Percentiles rank a stretch among this genome's conserved stretches.
These are phyloP conservation scores for Saturnispora besseyi DNA, from an alignment of 805 yeast species.

Conservation along the genomic window DNA sequence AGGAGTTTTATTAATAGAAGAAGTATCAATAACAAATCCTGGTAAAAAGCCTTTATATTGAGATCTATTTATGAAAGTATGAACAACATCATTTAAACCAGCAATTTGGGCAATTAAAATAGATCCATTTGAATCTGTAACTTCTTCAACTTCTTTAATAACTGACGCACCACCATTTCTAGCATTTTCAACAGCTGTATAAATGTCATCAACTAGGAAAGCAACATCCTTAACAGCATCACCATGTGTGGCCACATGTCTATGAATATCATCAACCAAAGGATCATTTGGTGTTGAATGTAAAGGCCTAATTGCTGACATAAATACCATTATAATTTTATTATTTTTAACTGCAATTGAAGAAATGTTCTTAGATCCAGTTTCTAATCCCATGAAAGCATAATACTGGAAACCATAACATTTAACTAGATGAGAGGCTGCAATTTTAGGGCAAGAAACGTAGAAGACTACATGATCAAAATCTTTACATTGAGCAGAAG, in stretches of 20 bases:
- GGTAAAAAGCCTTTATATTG: constrained; percentile 23
- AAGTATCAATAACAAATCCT: constrained; percentile 12
- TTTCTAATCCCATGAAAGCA: constrained; percentile 63
- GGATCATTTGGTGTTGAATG: constrained; percentile 10
- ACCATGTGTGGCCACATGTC: constrained; percentile 51
- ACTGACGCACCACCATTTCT: constrained; percentile 40
- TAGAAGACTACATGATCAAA: constrained; percentile 65
- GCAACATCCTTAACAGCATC: constrained; percentile 77
- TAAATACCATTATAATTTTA: constrained; percentile 39
- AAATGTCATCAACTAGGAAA: constrained; percentile 49
- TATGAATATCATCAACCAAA: constrained; percentile 30
- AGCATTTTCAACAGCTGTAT: constrained; percentile 37
- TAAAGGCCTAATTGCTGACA: constrained; percentile 30
- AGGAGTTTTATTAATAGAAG: background rate
- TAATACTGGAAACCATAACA: constrained; percentile 55
- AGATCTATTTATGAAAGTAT: constrained; percentile 49
- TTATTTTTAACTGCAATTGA: constrained; percentile 58
- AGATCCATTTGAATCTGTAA: constrained; percentile 40
- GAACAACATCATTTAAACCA: constrained; percentile 56
- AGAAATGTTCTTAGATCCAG: constrained; percentile 45
- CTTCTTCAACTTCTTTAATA: constrained; percentile 19
- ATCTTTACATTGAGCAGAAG: constrained; percentile 19
- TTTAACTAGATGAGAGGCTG: constrained; percentile 45
- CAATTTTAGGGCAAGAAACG: constrained; percentile 62
- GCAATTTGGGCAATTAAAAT: constrained; percentile 44